These are phyloP conservation scores for Rhipidocladum racemiflorum DNA, from an alignment of 176 grass and related monocot genomes.

Conservation along the genomic window DNA sequence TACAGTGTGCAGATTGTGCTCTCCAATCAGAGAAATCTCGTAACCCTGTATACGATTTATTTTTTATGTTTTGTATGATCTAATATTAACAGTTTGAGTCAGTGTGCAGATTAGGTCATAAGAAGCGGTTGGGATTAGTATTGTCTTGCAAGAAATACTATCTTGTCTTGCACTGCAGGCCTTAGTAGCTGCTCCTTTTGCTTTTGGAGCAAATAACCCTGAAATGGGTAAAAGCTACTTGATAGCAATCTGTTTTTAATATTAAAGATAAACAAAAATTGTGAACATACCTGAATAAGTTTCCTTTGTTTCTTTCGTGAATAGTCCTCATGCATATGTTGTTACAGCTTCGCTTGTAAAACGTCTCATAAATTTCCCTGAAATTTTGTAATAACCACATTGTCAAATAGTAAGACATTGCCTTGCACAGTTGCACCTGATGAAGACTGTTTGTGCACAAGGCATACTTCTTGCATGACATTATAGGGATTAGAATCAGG, in stretches of 20 bases:
- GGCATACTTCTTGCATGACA: neutral
- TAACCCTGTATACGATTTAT: constrained; percentile 4
- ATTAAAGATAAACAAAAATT: neutral
- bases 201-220: constrained; percentile 7
- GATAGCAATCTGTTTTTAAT: constrained; percentile 8
- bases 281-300: neutral
- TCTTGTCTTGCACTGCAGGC: constrained; percentile 16
- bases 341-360: constrained; percentile 8
- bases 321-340: neutral
- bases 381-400: neutral
- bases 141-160: constrained; percentile 12
- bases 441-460: neutral
- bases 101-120: constrained; percentile 43
- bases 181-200: constrained; percentile 7
- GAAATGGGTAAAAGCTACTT: constrained; percentile 26
- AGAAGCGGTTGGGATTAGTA: constrained; percentile 19
- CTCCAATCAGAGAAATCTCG: neutral
- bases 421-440: neutral
- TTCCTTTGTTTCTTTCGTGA: neutral
- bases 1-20: neutral
- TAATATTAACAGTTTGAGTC: constrained; percentile 37
- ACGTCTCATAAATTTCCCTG: neutral
- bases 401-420: neutral
- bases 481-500: neutral
- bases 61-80: neutral